Evolutionary conservation across 1,139 yeast species (phyloP).

Genomic region (Meyerozyma smithsonii): DNA sequence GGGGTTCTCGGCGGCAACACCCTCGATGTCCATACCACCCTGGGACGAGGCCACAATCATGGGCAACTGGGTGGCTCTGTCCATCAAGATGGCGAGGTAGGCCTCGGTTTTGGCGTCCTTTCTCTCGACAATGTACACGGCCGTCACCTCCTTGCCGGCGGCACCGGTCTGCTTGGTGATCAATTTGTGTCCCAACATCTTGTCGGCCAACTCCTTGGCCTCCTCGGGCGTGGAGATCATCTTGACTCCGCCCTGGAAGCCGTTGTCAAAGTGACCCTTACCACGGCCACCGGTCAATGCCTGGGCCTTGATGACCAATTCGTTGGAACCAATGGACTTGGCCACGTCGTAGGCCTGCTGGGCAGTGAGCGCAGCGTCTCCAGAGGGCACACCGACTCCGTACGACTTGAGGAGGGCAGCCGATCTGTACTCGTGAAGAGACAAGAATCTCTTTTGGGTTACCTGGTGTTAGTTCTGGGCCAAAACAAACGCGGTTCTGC

Average conservation of each 20-base stretch:
- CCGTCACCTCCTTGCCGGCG: slow-evolving; percentile 94
- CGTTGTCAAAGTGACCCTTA: slow-evolving; percentile 95
- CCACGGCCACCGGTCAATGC: slow-evolving; percentile 99
- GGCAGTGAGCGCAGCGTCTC: slow-evolving; percentile 86
- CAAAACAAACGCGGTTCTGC: too few relatives aligned
- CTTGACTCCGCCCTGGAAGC: slow-evolving; percentile 95
- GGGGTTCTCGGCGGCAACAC: slow-evolving; percentile 92
- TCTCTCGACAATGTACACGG: slow-evolving; percentile 94
- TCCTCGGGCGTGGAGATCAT: slow-evolving; percentile 81
- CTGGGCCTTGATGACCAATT: slow-evolving; percentile 95
- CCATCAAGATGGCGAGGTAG: slow-evolving; percentile 90
- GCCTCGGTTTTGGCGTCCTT: slow-evolving; percentile 93
- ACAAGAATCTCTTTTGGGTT: slow-evolving; percentile 58
- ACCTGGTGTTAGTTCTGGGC: too few relatives aligned
- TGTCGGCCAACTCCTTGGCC: slow-evolving; percentile 79
- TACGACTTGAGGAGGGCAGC: slow-evolving; percentile 78
- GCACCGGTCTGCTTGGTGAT: slow-evolving; percentile 98
- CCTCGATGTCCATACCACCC: slow-evolving; percentile 99
- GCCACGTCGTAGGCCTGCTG: slow-evolving; percentile 86
- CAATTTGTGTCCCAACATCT: slow-evolving; percentile 89
- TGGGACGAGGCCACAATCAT: slow-evolving; percentile 93
- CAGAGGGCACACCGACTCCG: slow-evolving; percentile 89
- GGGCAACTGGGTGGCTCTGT: slow-evolving; percentile 86
- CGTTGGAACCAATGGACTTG: slow-evolving; percentile 59
- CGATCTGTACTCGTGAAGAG: slow-evolving; percentile 94